A percentile compares a stretch with the other conserved stretches of the same genome.
Evolutionary conservation across 2,329 filamentous ascomycete genomes (phyloP).

Genomic region (Sordariomycetes sp.): DNA sequence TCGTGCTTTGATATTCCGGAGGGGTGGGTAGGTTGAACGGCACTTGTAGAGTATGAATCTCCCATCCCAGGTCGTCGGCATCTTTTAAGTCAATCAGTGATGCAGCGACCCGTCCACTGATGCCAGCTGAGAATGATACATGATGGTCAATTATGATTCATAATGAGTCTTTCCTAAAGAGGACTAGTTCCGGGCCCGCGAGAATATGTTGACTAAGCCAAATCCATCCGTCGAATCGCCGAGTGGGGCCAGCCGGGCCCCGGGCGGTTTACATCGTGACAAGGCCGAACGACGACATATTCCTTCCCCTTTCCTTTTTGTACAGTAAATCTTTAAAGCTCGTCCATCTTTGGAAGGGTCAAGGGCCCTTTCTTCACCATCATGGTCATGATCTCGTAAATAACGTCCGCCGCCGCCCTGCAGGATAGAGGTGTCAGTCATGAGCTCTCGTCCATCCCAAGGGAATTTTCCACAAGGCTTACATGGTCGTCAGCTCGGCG

Average conservation of each 20-base stretch:
- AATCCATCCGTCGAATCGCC: too few relatives aligned
- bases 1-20: background rate
- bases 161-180: background rate
- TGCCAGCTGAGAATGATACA: too few relatives aligned
- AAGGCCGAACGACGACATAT: too few relatives aligned
- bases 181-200: too few relatives aligned
- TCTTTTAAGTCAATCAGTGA: background rate
- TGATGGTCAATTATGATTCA: background rate
- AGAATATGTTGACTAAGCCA: too few relatives aligned
- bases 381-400: slow-evolving; percentile 71
- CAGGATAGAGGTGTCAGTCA: background rate
- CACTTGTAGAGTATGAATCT: background rate
- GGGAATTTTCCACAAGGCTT: background rate
- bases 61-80: background rate
- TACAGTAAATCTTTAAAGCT: slow-evolving; percentile 3
- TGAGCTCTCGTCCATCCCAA: background rate
- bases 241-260: too few relatives aligned
- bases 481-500: slow-evolving; percentile 54
- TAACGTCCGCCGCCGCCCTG: slow-evolving; percentile 58
- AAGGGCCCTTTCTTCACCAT: slow-evolving; percentile 73
- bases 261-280: too few relatives aligned
- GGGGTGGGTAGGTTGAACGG: background rate
- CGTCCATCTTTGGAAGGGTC: slow-evolving; percentile 29
- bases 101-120: background rate
- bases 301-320: background rate